Evolutionary conservation across 345 rosid genomes (phyloP).

Genomic region (Aurinia saxatilis): DNA sequence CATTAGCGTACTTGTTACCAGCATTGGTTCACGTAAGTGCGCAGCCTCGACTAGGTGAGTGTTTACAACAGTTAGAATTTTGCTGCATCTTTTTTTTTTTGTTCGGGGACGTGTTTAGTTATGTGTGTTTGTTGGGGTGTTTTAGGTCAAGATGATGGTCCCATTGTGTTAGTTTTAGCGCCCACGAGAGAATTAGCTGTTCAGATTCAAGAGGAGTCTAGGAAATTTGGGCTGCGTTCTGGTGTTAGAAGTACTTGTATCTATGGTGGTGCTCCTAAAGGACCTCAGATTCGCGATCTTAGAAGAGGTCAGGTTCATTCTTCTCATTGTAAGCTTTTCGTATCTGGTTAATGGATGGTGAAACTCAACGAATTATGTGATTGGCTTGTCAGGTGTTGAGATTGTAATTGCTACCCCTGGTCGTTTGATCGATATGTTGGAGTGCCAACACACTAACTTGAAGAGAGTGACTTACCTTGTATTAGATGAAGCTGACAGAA

Average conservation of each 20-base stretch:
- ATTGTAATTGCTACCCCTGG: slow-evolving; percentile 97
- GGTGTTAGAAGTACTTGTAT: slow-evolving; percentile 79
- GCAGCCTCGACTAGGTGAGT: slow-evolving; percentile 85
- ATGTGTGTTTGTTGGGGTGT: not conserved
- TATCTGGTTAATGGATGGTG: not conserved
- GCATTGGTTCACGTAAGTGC: slow-evolving; percentile 88
- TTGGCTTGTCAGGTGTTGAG: slow-evolving; percentile 67
- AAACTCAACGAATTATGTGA: not conserved
- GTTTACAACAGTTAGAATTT: not conserved
- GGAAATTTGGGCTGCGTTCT: slow-evolving; percentile 58
- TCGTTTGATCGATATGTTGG: slow-evolving; percentile 92
- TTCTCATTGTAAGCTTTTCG: not conserved
- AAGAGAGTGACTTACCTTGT: slow-evolving; percentile 90
- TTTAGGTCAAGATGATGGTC: slow-evolving; percentile 79
- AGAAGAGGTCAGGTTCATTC: slow-evolving; percentile 42
- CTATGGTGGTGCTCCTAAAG: slow-evolving; percentile 97
- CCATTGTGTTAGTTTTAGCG: slow-evolving; percentile 73
- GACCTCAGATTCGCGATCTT: slow-evolving; percentile 95
- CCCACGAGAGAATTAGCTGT: slow-evolving; percentile 97
- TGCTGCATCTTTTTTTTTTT: not conserved
- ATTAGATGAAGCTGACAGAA: slow-evolving; percentile 92
- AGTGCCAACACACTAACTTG: slow-evolving; percentile 74
- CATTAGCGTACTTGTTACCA: slow-evolving; percentile 88
- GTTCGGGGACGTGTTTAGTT: not conserved
- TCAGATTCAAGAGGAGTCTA: slow-evolving; percentile 88